Conservation (phyloP, 768 basidiomycete genomes). For the Suillus variegatus region DNA sequence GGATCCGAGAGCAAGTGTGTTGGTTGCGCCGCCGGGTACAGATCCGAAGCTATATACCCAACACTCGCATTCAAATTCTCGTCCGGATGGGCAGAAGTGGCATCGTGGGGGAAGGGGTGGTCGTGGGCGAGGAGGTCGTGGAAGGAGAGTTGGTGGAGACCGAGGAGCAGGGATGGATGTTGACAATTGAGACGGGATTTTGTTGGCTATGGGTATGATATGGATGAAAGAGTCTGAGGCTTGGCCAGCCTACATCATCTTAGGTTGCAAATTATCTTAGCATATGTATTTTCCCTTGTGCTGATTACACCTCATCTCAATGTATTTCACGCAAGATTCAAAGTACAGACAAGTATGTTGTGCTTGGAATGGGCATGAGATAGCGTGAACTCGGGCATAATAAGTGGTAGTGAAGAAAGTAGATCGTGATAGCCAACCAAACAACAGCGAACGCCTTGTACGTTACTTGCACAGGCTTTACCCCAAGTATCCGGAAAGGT, state of each 20-base stretch:
- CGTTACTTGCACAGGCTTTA: background rate
- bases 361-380: background rate
- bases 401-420: conserved; percentile 3
- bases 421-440: conserved; percentile 6
- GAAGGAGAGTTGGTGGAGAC: conserved; percentile 14
- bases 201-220: background rate
- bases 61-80: conserved; percentile 13
- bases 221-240: background rate
- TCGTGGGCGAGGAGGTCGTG: conserved; percentile 22
- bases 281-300: conserved; percentile 5
- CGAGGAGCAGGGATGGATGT: conserved; percentile 28
- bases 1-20: conserved; percentile 65
- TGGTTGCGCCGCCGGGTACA: conserved; percentile 68
- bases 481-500: background rate
- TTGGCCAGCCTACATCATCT: background rate
- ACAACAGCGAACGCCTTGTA: background rate
- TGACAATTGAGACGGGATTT: conserved; percentile 22
- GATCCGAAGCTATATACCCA: conserved; percentile 55
- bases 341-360: background rate
- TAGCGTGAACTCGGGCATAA: background rate
- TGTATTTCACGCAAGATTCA: background rate
- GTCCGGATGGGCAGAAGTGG: conserved; percentile 28
- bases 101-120: conserved; percentile 28
- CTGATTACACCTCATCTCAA: background rate
- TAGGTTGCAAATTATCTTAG: background rate